phyloP scores from a whole-genome alignment of 257 asterid species.

The Perilla frutescens region DNA sequence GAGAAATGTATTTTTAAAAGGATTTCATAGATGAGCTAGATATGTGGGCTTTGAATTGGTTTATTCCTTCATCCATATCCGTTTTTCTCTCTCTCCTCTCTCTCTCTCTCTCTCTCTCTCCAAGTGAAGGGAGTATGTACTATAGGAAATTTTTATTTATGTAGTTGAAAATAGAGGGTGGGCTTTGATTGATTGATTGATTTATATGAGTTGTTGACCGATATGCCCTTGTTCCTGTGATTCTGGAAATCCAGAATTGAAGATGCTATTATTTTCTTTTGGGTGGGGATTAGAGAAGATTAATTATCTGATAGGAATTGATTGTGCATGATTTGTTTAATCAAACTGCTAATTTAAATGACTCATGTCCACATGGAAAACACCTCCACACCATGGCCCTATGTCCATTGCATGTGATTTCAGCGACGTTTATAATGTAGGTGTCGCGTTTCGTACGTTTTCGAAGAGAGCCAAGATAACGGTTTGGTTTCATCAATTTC shows the following conservation, averaged over 20 bases:
- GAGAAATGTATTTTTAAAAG: background rate
- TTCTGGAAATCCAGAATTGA: constrained; percentile 21
- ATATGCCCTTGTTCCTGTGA: constrained; percentile 12
- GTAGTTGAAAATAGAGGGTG: background rate
- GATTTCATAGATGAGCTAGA: constrained; percentile 19
- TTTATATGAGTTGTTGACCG: background rate
- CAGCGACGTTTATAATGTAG: background rate
- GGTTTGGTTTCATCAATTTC: too few relatives aligned
- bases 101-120: constrained; percentile 16
- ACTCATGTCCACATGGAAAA: constrained; percentile 36
- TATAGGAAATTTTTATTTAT: background rate
- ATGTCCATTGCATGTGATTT: constrained; percentile 13
- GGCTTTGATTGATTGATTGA: constrained; percentile 4
- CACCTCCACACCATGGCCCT: background rate
- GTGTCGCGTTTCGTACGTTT: background rate
- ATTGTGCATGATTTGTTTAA: too few relatives aligned
- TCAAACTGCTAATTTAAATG: background rate
- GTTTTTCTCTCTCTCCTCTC: constrained; percentile 6
- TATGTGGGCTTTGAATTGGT: constrained; percentile 34
- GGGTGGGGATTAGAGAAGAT: background rate
- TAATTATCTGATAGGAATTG: background rate
- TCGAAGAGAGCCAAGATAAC: too few relatives aligned
- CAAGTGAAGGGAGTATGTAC: background rate
- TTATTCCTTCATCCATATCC: constrained; percentile 38
- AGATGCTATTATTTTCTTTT: background rate